Evolutionary conservation across 73 alveolate species (phyloP).

Genomic region (Effrenium voratum): DNA sequence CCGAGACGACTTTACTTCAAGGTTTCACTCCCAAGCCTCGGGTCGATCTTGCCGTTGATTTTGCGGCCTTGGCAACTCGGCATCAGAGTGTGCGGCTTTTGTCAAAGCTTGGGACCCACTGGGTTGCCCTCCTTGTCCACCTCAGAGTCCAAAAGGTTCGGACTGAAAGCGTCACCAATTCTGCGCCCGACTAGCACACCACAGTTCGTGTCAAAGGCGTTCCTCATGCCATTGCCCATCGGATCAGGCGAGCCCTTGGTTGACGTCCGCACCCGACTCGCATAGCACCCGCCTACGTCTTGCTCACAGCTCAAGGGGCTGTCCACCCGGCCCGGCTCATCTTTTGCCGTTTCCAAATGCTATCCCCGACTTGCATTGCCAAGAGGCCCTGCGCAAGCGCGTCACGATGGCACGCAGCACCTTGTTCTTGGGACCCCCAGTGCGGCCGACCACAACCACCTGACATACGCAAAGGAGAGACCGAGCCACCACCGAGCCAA

Average conservation of each 20-base stretch:
- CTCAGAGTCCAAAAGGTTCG: not conserved
- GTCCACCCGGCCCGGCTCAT: too few relatives aligned
- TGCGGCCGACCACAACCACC: slow-evolving; percentile 92
- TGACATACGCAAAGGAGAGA: not conserved
- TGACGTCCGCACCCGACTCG: too few relatives aligned
- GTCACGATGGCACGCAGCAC: slow-evolving; percentile 90
- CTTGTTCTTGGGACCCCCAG: slow-evolving; percentile 92
- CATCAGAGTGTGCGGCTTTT: not conserved
- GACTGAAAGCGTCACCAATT: not conserved
- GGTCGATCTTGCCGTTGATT: slow-evolving; percentile 81
- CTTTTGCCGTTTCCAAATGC: not conserved
- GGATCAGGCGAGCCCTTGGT: slow-evolving; percentile 85
- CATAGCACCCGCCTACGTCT: too few relatives aligned
- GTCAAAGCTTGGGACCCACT: slow-evolving; percentile 16
- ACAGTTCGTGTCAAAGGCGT: slow-evolving; percentile 91
- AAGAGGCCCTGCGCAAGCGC: slow-evolving; percentile 77
- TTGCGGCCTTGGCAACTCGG: slow-evolving; percentile 16
- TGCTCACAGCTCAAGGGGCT: not conserved
- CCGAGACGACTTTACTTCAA: not conserved
- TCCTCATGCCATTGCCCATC: slow-evolving; percentile 67
- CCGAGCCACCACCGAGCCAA: too few relatives aligned
- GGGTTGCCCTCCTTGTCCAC: slow-evolving; percentile 93
- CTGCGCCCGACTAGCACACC: slow-evolving; percentile 68
- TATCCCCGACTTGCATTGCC: not conserved
- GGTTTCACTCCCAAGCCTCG: slow-evolving; percentile 11